phyloP scores from a whole-genome alignment of 2,329 filamentous ascomycete species.

The Microsporum ferrugineum region DNA sequence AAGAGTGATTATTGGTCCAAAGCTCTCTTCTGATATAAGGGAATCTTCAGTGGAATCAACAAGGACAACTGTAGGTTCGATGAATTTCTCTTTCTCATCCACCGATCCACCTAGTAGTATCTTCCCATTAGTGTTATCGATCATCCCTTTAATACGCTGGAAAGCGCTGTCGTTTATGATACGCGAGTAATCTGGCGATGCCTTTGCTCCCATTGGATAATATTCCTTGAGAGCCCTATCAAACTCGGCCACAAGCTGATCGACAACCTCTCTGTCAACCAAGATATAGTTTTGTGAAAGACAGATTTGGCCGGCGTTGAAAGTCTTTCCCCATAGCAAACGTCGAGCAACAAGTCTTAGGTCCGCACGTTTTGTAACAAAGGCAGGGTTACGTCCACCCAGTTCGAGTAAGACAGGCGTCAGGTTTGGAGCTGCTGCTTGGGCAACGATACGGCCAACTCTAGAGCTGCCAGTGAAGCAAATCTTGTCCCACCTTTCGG shows the following conservation, averaged over 20 bases:
- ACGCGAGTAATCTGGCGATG: constrained; percentile 65
- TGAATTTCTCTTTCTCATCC: constrained; percentile 69
- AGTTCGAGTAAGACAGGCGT: constrained; percentile 85
- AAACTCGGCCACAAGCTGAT: constrained; percentile 62
- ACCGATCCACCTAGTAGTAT: constrained; percentile 77
- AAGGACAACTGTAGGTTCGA: constrained; percentile 86
- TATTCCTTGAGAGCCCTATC: constrained; percentile 61
- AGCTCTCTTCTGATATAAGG: constrained; percentile 73
- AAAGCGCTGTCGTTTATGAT: constrained; percentile 76
- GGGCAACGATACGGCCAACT: constrained; percentile 76
- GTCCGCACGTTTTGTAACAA: constrained; percentile 75
- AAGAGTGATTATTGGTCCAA: constrained; percentile 84
- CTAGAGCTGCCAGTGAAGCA: constrained; percentile 77
- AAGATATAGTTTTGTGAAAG: constrained; percentile 87
- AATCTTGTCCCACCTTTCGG: constrained; percentile 95
- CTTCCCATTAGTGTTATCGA: constrained; percentile 72
- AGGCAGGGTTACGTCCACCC: constrained; percentile 82
- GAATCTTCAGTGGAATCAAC: constrained; percentile 64
- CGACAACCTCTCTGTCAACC: constrained; percentile 62
- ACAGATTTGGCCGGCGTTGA: constrained; percentile 85
- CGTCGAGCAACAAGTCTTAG: constrained; percentile 68
- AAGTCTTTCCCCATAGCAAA: constrained; percentile 75
- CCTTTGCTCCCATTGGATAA: constrained; percentile 69
- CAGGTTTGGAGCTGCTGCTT: constrained; percentile 78
- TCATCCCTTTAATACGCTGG: constrained; percentile 73